A percentile compares a stretch with the other conserved stretches of the same genome.
These are phyloP conservation scores for Hyaloscypha finlandica DNA, from an alignment of 495 filamentous ascomycete genomes.

Conservation along the genomic window DNA sequence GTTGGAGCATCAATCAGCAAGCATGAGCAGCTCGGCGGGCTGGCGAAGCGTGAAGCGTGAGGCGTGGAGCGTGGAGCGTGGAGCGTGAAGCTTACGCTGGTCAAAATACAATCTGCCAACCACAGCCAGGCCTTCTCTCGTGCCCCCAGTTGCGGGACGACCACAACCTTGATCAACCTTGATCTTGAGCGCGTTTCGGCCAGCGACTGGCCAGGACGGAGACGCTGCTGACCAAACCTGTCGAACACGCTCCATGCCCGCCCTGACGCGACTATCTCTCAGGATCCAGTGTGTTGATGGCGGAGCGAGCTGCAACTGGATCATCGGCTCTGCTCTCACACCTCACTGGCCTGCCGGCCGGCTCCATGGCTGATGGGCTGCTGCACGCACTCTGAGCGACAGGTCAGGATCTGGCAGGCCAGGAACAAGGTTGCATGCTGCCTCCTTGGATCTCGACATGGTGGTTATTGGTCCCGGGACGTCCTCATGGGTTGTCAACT, in stretches of 20 bases:
- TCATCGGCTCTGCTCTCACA: neutral
- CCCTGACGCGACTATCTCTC: neutral
- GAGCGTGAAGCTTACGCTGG: neutral
- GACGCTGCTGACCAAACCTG: neutral
- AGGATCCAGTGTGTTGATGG: slow-evolving; percentile 3
- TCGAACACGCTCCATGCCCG: slow-evolving; percentile 1
- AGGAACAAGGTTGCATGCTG: slow-evolving; percentile 14
- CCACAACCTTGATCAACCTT: neutral
- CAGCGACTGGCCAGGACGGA: slow-evolving; percentile 6
- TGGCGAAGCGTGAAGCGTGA: too few relatives aligned
- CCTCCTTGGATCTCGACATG: neutral
- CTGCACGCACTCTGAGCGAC: slow-evolving; percentile 8
- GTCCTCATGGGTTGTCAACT: neutral
- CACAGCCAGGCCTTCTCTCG: neutral
- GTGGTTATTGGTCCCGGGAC: neutral
- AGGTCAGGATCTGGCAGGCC: slow-evolving; percentile 7
- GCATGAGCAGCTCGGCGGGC: too few relatives aligned
- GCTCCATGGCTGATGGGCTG: neutral
- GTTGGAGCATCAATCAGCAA: too few relatives aligned
- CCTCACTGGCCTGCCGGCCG: neutral
- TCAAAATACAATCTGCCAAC: neutral
- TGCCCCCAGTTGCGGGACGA: slow-evolving; percentile 5
- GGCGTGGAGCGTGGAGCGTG: too few relatives aligned
- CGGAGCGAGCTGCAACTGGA: neutral
- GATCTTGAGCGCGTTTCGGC: slow-evolving; percentile 13